Evolutionary conservation across 2,329 filamentous ascomycete genomes (phyloP).

Genomic region (Talaromyces sp.): DNA sequence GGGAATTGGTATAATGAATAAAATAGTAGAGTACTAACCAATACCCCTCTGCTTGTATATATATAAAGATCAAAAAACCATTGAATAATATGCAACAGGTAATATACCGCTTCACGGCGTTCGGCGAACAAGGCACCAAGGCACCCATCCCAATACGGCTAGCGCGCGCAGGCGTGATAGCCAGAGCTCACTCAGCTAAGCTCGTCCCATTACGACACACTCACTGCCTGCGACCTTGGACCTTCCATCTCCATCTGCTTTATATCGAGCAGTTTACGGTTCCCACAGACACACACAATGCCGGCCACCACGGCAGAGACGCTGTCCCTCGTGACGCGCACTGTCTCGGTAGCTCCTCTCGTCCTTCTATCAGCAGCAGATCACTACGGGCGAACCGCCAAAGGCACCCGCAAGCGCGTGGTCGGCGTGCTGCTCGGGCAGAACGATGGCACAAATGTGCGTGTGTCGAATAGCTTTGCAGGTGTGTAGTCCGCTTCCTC

Average conservation of each 20-base stretch:
- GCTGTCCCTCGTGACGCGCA: slow-evolving; percentile 87
- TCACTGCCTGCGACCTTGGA: background rate
- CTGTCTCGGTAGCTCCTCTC: slow-evolving; percentile 93
- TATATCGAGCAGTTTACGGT: too few relatives aligned
- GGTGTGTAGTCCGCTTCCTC: slow-evolving; percentile 53
- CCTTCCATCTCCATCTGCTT: background rate
- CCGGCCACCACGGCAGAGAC: slow-evolving; percentile 96
- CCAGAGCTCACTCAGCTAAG: background rate
- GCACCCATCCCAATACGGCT: background rate
- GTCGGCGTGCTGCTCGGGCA: slow-evolving; percentile 92
- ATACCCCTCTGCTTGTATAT: too few relatives aligned
- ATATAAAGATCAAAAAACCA: too few relatives aligned
- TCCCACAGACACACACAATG: slow-evolving; percentile 52
- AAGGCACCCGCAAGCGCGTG: slow-evolving; percentile 81
- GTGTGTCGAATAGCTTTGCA: slow-evolving; percentile 98
- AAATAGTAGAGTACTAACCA: background rate
- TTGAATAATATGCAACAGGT: too few relatives aligned
- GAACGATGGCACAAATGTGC: slow-evolving; percentile 92
- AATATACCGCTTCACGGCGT: too few relatives aligned
- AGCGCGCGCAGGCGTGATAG: background rate
- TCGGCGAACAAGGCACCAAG: background rate
- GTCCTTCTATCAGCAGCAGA: slow-evolving; percentile 97
- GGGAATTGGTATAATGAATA: background rate
- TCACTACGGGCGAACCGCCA: slow-evolving; percentile 92
- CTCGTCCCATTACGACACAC: background rate